Base-by-base conservation (phyloP, 1,139 yeast species). In the Taiozyma sp. region DNA sequence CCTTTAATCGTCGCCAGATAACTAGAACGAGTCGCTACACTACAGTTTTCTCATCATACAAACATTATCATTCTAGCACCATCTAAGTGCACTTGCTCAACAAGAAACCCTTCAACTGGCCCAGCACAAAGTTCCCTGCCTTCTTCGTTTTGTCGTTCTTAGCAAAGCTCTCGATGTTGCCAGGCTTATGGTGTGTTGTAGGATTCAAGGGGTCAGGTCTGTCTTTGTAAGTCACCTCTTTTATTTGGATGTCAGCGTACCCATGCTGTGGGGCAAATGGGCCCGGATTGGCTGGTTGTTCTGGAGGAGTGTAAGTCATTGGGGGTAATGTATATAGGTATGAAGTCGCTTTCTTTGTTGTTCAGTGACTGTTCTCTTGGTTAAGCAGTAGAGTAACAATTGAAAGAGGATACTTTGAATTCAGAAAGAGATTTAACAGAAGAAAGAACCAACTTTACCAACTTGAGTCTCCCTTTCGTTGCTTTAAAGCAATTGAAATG, bases 121-220 rank as follows among this genome's bases (percentile, higher is more conserved):
- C 50, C 41, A 53, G 30, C 3, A 61, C 8, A 46, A 61, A 57
- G 22, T 47, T 45, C 24, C 62, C 64, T 42, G 53, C 63, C 40
- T 56, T 61, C 51, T 58, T 61, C 3, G 64, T 59, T 11, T 58
- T 59, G 2, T 59, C 62, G 44, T 56, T 48, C 29, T 53, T 55
- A 3, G 57, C 50, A 29, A 57, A 52, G 43, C 54, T 58, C 39
- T 57, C 60, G 24, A 55, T 50, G 6, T 32, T 29, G 1, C 51
- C 32, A 9, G 51, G 48, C 2, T 34, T 48, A 34, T 53, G 58
- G 35, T 54, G 56, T 1, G 55, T 52, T 0, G 54, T 16, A 11
- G 62, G 59, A 28, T 50, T 54, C 29, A 61, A 26, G 9, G 62
- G 59, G 2, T 53, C 54, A 30, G 55, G 54, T 5, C 51, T 51